Evolutionary conservation across 176 grass and related monocot genomes (phyloP), one percentile per base, ranked within the genome.

Genomic region (Musa acuminata): DNA sequence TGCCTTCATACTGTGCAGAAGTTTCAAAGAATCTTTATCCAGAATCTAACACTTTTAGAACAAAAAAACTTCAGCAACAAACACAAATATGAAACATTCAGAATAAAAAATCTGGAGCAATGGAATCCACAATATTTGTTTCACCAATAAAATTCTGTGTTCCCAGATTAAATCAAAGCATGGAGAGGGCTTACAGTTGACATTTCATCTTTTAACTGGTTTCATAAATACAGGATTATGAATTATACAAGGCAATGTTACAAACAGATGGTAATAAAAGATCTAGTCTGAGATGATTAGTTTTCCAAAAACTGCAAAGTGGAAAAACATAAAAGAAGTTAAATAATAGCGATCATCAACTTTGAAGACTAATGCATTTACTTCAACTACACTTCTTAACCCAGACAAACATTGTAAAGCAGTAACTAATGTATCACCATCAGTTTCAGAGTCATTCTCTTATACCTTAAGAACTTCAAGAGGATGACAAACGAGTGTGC

Each of bases 401-500:
- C 64, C 64, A 70, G 17, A 50, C 9, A 50, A 70, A 50, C 9
- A 70, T 13, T n/a, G 67, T 25, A 53, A 11, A 53, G 20, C n/a
- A 70, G 11, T 1, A 62, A n/a, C 57, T 62, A n/a, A 25, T 2
- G 21, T n/a, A 24, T 22, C 1, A 52, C 3, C 8, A 52, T 53
- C 12, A 21, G 24, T 27, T 27, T 66, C 3, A 21, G 25, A 23
- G 11, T 69, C 6, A 69, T 24, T 71, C 35, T 13, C 5, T 14
- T 43, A 22, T 91, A 95, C 87, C 86, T 96, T 96, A 52, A 96
- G 52, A 55, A 96, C 92, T 85, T 96, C 92, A 7, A 96, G 92
- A 78, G 92, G 92, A 81, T 96, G 92, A 67, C 92, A 96, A 8
- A 75, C 24, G 49, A 96, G 79, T 62, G 92, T 92, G 67, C 80